Percentiles rank a stretch among this genome's conserved stretches.
Evolutionary conservation across 176 grass and related monocot species (phyloP).

Genomic region (Zoysia japonica): DNA sequence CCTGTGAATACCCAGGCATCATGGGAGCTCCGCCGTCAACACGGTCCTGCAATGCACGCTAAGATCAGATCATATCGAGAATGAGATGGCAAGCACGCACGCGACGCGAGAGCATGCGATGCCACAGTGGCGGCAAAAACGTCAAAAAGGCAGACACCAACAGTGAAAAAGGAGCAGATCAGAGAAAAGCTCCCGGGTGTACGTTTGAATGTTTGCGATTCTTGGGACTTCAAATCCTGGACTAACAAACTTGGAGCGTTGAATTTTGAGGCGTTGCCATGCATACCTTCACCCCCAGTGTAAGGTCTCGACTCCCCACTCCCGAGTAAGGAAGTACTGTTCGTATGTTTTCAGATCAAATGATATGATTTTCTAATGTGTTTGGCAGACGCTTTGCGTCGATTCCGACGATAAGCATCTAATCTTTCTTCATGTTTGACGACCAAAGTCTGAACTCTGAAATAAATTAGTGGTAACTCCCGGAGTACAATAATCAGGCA

Average conservation of each 20-base stretch:
- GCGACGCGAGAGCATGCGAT: conserved; percentile 13
- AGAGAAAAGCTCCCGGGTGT: background rate
- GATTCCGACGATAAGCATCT: background rate
- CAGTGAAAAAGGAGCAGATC: conserved; percentile 6
- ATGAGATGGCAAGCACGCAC: background rate
- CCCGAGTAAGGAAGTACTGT: background rate
- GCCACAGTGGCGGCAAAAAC: conserved; percentile 16
- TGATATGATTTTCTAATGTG: conserved; percentile 25
- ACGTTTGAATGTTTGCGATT: background rate
- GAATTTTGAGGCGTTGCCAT: conserved; percentile 30
- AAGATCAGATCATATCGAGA: background rate
- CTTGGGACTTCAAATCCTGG: conserved; percentile 39
- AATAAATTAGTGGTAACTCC: background rate
- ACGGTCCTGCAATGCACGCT: background rate
- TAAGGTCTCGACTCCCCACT: conserved; percentile 8
- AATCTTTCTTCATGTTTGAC: conserved; percentile 43
- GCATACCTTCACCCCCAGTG: background rate
- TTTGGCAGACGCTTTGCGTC: conserved; percentile 42
- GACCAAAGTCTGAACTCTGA: conserved; percentile 33
- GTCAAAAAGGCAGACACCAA: conserved; percentile 39
- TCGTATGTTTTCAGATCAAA: conserved; percentile 14
- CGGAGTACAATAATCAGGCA: background rate
- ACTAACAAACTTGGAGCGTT: conserved; percentile 35
- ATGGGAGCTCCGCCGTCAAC: background rate
- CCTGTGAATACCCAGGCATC: too few relatives aligned